Percentiles rank a stretch among this genome's conserved stretches.
These are phyloP conservation scores for Pulveroboletus frians DNA, from an alignment of 768 basidiomycete species.

Conservation along the genomic window DNA sequence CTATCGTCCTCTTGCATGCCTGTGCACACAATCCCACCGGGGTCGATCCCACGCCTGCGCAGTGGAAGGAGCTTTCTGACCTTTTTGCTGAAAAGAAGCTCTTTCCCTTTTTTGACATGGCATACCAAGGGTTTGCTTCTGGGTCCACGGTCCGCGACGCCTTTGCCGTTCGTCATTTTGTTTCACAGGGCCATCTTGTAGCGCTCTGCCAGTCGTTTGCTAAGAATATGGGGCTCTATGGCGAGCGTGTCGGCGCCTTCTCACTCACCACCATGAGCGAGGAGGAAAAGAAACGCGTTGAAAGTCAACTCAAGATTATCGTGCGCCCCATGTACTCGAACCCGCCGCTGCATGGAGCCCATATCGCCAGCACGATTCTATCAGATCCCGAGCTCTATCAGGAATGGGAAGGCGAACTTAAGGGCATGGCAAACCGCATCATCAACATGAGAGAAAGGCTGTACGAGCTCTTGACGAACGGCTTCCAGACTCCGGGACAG, in stretches of 20 bases:
- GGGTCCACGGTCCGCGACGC: slow-evolving; percentile 88
- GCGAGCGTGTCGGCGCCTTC: slow-evolving; percentile 97
- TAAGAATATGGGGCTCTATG: slow-evolving; percentile 99
- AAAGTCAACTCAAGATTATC: slow-evolving; percentile 92
- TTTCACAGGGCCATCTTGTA: slow-evolving; percentile 82
- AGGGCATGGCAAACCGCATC: slow-evolving; percentile 93
- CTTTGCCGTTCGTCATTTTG: slow-evolving; percentile 92
- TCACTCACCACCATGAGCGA: slow-evolving; percentile 67
- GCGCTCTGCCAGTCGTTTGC: slow-evolving; percentile 95
- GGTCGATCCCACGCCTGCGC: slow-evolving; percentile 86
- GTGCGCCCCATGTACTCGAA: slow-evolving; percentile 98
- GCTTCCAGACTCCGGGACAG: slow-evolving; percentile 84
- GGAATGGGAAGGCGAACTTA: slow-evolving; percentile 90
- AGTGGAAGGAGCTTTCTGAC: slow-evolving; percentile 89
- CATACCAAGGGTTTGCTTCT: slow-evolving; percentile 98
- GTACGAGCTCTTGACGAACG: slow-evolving; percentile 69
- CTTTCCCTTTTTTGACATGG: slow-evolving; percentile 99
- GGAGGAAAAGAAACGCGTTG: slow-evolving; percentile 80
- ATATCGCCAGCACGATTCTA: slow-evolving; percentile 81
- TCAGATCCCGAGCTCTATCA: slow-evolving; percentile 66
- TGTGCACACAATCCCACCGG: slow-evolving; percentile 99
- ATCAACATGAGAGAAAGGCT: slow-evolving; percentile 88
- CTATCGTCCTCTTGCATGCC: slow-evolving; percentile 89
- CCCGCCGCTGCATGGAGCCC: slow-evolving; percentile 87
- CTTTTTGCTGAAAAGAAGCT: slow-evolving; percentile 83